Percentiles rank a stretch among this genome's conserved stretches.
These are phyloP conservation scores for Eucalyptus shirleyi DNA, from an alignment of 345 rosid species.

Conservation along the genomic window DNA sequence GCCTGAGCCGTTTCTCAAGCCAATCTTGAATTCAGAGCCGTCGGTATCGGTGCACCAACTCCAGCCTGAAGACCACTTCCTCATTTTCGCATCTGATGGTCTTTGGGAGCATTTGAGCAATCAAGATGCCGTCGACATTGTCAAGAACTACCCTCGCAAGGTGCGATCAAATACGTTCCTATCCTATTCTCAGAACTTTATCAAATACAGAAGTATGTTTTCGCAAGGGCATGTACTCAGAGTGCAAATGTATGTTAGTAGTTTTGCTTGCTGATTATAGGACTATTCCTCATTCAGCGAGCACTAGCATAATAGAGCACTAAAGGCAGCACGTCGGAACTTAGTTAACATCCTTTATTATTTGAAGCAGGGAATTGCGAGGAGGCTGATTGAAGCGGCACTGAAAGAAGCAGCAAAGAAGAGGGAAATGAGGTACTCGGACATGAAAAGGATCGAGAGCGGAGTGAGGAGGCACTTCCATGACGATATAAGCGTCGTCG, in stretches of 20 bases:
- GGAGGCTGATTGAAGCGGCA: constrained; percentile 56
- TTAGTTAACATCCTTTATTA: neutral
- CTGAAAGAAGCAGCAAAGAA: constrained; percentile 71
- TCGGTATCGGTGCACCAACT: constrained; percentile 37
- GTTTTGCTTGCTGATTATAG: neutral
- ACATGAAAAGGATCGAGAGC: constrained; percentile 41
- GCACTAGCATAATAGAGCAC: neutral
- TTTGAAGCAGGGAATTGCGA: constrained; percentile 49
- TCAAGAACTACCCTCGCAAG: constrained; percentile 31
- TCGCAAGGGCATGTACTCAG: neutral
- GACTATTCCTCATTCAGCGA: neutral
- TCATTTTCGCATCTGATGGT: constrained; percentile 86
- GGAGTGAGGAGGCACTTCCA: constrained; percentile 81
- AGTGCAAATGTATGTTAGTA: neutral
- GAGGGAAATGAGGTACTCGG: constrained; percentile 77
- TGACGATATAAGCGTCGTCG: constrained; percentile 51
- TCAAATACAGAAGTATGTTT: neutral
- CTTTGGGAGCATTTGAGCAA: constrained; percentile 83
- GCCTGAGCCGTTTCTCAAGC: constrained; percentile 39
- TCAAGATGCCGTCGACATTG: constrained; percentile 57
- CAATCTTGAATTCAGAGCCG: constrained; percentile 67
- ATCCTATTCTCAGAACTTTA: neutral
- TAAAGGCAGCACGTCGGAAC: neutral
- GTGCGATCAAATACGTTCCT: constrained; percentile 14
- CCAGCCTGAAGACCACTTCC: constrained; percentile 47